A percentile compares a stretch with the other conserved stretches of the same genome.
phyloP scores from a whole-genome alignment of 2,329 filamentous ascomycete genomes.

The Malbranchea cinnamomea region DNA sequence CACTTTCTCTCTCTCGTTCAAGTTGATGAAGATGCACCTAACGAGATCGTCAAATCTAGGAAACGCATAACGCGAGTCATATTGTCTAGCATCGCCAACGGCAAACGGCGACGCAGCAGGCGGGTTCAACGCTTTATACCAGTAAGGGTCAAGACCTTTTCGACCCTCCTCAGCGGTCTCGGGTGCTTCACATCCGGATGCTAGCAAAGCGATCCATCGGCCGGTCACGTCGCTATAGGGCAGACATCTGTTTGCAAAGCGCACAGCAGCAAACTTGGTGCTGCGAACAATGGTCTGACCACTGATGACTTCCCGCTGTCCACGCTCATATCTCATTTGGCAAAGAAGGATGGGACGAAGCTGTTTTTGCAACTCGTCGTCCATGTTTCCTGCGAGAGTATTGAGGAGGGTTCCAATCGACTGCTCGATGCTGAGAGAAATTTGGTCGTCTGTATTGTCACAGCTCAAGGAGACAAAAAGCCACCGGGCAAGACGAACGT shows the following conservation, averaged over 20 bases:
- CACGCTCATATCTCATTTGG: slow-evolving; percentile 44
- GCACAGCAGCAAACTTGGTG: slow-evolving; percentile 65
- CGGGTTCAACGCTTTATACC: slow-evolving; percentile 49
- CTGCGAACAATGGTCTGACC: slow-evolving; percentile 45
- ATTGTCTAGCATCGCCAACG: slow-evolving; percentile 36
- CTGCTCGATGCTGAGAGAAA: slow-evolving; percentile 78
- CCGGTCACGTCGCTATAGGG: slow-evolving; percentile 63
- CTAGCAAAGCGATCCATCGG: slow-evolving; percentile 79
- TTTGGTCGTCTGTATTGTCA: slow-evolving; percentile 56
- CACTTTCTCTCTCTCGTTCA: slow-evolving; percentile 3
- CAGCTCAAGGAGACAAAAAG: slow-evolving; percentile 70
- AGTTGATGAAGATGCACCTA: slow-evolving; percentile 11
- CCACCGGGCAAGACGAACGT: slow-evolving; percentile 48
- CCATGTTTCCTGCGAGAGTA: slow-evolving; percentile 35
- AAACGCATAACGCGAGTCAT: slow-evolving; percentile 22
- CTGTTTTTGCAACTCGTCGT: slow-evolving; percentile 23
- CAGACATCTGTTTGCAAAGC: slow-evolving; percentile 81
- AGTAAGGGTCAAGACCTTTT: slow-evolving; percentile 70
- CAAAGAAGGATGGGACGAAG: slow-evolving; percentile 47
- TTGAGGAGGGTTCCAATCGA: slow-evolving; percentile 66
- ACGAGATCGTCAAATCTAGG: slow-evolving; percentile 24
- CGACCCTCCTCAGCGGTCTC: slow-evolving; percentile 83
- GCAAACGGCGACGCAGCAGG: slow-evolving; percentile 33
- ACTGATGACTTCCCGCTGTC: slow-evolving; percentile 23
- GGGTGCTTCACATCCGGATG: slow-evolving; percentile 49